Base-by-base conservation (phyloP, 2,329 filamentous ascomycete genomes). In the Pestalotiopsis sp. region DNA sequence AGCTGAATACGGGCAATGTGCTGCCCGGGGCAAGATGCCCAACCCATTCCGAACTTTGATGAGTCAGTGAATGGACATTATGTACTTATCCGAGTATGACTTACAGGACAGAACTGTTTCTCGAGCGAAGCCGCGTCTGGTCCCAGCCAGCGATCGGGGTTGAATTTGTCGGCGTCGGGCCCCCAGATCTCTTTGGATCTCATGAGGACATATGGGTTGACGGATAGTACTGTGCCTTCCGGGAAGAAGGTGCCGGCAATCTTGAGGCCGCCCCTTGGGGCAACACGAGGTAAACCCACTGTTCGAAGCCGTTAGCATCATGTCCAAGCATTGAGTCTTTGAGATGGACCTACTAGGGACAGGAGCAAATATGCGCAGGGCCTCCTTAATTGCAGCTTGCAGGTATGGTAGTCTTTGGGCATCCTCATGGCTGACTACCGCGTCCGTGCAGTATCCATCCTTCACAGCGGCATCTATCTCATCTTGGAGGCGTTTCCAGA, bases 21-120 rank as follows among this genome's bases (percentile, higher is more conserved):
- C 60, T 68, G 61, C 20, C 67, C 61, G 1, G 67, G 67, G 31
- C 67, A 68, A 12, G 61, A 41, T n/a, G 49, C 62, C 61, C 67
- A 68, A 49, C 61, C 61, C 14, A 55, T 17, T 31, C 66, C 59
- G 14, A 23, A 64, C 60, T 64, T 31, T 36, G 41, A 23, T 13
- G 4, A 17, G 64, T 57, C 49, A 49, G 17, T 14, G 27, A 6
- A 25, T 31, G 55, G 5, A 17, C 25, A 39, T 36, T 61, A 4
- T 60, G 52, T n/a, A n/a, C 61, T 45, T 14, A 4, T 38, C n/a
- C 38, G 7, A 23, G 38, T n/a, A 12, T n/a, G 14, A 49, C 25
- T 65, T 60, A 65, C 66, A n/a, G 49, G 61, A 36, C n/a, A 38
- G 27, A 64, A 68, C 2, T 57, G 52, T 38, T 45, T 68, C 17